Evolutionary conservation across 2,329 filamentous ascomycete species (phyloP).

Genomic region (Bisporella sp.): DNA sequence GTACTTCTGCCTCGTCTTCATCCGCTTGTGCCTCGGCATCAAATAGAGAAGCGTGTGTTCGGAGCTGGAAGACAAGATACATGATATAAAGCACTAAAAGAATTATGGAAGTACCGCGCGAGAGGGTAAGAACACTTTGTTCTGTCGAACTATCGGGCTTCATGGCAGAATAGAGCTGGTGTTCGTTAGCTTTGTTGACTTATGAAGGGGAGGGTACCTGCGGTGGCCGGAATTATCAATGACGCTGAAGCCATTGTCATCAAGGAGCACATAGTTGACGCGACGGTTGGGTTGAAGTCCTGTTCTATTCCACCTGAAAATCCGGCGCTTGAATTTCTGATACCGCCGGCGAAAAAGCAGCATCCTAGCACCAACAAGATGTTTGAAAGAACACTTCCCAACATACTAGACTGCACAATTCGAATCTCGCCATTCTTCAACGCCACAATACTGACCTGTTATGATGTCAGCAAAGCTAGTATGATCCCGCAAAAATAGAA

Average conservation of each 20-base stretch:
- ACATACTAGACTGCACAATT: conserved; percentile 94
- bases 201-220: conserved; percentile 21
- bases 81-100: conserved; percentile 67
- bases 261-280: conserved; percentile 66
- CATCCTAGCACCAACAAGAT: conserved; percentile 80
- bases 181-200: conserved; percentile 4
- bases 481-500: background rate
- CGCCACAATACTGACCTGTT: conserved; percentile 84
- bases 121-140: conserved; percentile 60
- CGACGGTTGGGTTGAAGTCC: conserved; percentile 67
- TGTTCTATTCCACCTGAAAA: conserved; percentile 47
- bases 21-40: conserved; percentile 39
- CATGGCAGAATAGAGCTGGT: conserved; percentile 59
- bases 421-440: conserved; percentile 80
- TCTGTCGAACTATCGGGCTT: conserved; percentile 36
- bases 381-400: conserved; percentile 92
- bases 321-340: conserved; percentile 40
- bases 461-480: background rate
- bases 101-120: conserved; percentile 69
- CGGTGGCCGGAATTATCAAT: conserved; percentile 69
- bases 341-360: conserved; percentile 70
- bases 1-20: conserved; percentile 5
- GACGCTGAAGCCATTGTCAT: conserved; percentile 72
- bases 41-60: conserved; percentile 67
- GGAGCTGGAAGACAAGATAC: conserved; percentile 73